Conservation (phyloP, 1,284 basidiomycete species). For the Boletellus dicymbophilus region DNA sequence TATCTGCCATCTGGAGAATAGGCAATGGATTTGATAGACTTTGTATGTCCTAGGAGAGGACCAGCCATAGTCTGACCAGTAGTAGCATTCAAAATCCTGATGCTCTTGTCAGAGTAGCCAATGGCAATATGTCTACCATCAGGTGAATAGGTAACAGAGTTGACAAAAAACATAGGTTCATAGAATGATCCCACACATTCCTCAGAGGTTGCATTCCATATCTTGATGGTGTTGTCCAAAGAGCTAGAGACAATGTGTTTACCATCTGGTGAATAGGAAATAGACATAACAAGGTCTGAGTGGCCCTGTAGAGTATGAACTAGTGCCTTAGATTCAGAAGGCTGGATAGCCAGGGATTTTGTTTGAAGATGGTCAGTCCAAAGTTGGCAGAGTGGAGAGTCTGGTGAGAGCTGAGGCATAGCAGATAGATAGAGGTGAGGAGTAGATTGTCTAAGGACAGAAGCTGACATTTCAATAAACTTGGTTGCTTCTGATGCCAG, state of each 20-base stretch:
- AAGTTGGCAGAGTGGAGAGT: neutral
- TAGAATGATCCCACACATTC: neutral
- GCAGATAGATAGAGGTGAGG: neutral
- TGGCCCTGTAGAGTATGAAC: neutral
- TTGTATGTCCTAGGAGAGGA: neutral
- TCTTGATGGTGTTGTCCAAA: neutral
- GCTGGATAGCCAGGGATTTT: neutral
- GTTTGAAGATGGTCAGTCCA: neutral
- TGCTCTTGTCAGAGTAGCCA: neutral
- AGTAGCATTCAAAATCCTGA: neutral
- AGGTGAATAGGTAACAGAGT: neutral
- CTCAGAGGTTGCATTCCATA: neutral
- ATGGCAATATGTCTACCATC: neutral
- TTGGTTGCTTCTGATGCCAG: neutral
- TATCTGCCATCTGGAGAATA: neutral
- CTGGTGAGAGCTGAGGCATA: neutral
- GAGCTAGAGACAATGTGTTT: neutral
- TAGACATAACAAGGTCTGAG: neutral
- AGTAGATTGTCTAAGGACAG: neutral
- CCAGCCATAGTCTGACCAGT: neutral
- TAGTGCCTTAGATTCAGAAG: neutral
- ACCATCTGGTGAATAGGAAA: neutral
- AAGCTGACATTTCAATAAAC: neutral
- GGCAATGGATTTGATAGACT: neutral
- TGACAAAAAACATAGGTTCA: neutral